These are phyloP conservation scores for Penicillium sp. DNA, from an alignment of 2,329 filamentous ascomycete genomes.

Conservation along the genomic window DNA sequence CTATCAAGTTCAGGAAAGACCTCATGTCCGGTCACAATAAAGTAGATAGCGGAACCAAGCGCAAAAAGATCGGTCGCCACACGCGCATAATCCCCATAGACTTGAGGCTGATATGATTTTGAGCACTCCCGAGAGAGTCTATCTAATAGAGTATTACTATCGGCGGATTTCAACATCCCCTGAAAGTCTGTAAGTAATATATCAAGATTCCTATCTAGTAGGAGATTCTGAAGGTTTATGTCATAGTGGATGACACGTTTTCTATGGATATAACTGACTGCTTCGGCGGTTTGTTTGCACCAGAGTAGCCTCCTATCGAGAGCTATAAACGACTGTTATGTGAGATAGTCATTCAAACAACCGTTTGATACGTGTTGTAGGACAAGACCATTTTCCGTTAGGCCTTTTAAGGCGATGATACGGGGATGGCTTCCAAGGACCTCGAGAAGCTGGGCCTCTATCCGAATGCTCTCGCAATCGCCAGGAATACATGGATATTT, in stretches of 20 bases:
- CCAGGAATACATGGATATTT: slow-evolving; percentile 14
- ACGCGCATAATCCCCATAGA: slow-evolving; percentile 7
- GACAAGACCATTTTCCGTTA: slow-evolving; percentile 13
- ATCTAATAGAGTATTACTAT: slow-evolving; percentile 12
- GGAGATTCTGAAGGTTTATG: background rate
- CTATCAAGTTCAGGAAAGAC: slow-evolving; percentile 13
- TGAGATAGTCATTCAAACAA: slow-evolving; percentile 8
- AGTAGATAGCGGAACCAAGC: slow-evolving; percentile 20
- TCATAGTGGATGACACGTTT: slow-evolving; percentile 4
- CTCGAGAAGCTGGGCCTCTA: slow-evolving; percentile 13
- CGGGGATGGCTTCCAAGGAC: slow-evolving; percentile 12
- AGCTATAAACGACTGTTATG: background rate
- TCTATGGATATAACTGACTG: slow-evolving; percentile 14
- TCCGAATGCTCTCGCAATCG: slow-evolving; percentile 4
- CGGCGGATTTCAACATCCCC: slow-evolving; percentile 14
- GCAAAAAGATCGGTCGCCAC: slow-evolving; percentile 21
- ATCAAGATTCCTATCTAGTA: slow-evolving; percentile 10
- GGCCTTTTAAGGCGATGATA: slow-evolving; percentile 10
- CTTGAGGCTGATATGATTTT: slow-evolving; percentile 13
- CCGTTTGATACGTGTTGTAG: slow-evolving; percentile 12
- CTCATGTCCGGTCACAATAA: slow-evolving; percentile 15
- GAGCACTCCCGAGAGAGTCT: slow-evolving; percentile 10
- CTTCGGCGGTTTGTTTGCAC: slow-evolving; percentile 22
- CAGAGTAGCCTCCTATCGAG: slow-evolving; percentile 12
- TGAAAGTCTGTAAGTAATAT: slow-evolving; percentile 15